phyloP scores from a whole-genome alignment of 129 eudicot species.

The Pseudognaphalium luteoalbum region DNA sequence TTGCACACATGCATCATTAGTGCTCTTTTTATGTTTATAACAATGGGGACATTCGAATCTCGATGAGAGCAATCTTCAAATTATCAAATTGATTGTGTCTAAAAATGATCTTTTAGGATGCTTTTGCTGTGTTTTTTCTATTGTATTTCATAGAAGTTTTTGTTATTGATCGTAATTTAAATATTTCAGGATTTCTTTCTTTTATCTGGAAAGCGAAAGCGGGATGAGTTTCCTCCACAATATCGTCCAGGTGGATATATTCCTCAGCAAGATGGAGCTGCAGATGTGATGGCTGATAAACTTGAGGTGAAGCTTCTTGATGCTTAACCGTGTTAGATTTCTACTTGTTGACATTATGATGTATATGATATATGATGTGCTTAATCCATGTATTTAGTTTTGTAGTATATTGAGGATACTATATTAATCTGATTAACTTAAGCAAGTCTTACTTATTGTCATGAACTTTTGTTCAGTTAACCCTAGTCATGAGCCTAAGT shows the following conservation, averaged over 20 bases:
- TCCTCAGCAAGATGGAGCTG: conserved; percentile 90
- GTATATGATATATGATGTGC: background rate
- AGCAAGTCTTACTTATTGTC: background rate
- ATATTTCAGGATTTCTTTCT: conserved; percentile 38
- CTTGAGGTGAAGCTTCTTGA: conserved; percentile 30
- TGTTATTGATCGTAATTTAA: conserved; percentile 12
- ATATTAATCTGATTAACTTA: background rate
- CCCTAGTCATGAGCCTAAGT: background rate
- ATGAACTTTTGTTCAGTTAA: background rate
- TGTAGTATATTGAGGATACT: background rate
- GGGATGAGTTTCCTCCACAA: conserved; percentile 69
- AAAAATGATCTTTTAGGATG: conserved; percentile 1
- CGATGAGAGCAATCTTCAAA: background rate
- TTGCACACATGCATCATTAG: background rate
- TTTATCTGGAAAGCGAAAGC: conserved; percentile 66
- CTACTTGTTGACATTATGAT: background rate
- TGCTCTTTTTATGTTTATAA: background rate
- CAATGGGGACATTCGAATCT: conserved; percentile 15
- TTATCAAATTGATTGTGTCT: conserved; percentile 1
- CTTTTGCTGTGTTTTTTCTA: background rate
- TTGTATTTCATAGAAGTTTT: conserved; percentile 16
- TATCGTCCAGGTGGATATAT: conserved; percentile 64
- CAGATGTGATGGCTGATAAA: conserved; percentile 41
- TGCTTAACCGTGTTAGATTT: background rate
- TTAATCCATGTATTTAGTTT: background rate